Evolutionary conservation across 2,329 filamentous ascomycete species (phyloP).

Genomic region (Ascosphaera pollenicola): DNA sequence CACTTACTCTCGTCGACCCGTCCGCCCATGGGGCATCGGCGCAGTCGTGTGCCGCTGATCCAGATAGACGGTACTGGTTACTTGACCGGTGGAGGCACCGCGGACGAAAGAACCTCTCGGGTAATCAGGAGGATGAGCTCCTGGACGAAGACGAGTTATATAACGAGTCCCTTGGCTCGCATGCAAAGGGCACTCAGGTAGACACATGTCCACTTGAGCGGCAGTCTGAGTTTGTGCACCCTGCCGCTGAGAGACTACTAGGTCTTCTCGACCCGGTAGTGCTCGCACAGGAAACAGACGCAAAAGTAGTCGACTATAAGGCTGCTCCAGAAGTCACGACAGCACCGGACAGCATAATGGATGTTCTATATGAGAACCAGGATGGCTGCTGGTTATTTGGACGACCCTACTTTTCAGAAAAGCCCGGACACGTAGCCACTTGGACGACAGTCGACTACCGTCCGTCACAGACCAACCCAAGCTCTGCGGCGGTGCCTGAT

Average conservation of each 20-base stretch:
- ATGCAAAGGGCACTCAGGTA: not conserved
- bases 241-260: not conserved
- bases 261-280: not conserved
- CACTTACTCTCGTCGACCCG: not conserved
- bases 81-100: not conserved
- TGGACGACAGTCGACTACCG: constrained; percentile 54
- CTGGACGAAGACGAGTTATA: not conserved
- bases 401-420: constrained; percentile 67
- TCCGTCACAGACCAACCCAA: constrained; percentile 44
- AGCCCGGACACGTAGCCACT: constrained; percentile 34
- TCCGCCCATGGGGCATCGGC: not conserved
- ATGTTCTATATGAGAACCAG: constrained; percentile 91
- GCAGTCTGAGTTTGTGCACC: not conserved
- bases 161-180: not conserved
- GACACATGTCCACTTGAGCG: not conserved
- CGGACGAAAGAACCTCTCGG: not conserved
- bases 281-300: not conserved
- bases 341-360: constrained; percentile 31
- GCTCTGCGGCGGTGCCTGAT: constrained; percentile 79
- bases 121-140: not conserved
- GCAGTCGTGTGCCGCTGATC: not conserved
- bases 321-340: not conserved
- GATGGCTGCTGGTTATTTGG: constrained; percentile 78
- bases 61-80: not conserved
- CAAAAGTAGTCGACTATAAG: not conserved